Conservation (phyloP, 352 stramenopile species). For the Phytophthora nicotianae region DNA sequence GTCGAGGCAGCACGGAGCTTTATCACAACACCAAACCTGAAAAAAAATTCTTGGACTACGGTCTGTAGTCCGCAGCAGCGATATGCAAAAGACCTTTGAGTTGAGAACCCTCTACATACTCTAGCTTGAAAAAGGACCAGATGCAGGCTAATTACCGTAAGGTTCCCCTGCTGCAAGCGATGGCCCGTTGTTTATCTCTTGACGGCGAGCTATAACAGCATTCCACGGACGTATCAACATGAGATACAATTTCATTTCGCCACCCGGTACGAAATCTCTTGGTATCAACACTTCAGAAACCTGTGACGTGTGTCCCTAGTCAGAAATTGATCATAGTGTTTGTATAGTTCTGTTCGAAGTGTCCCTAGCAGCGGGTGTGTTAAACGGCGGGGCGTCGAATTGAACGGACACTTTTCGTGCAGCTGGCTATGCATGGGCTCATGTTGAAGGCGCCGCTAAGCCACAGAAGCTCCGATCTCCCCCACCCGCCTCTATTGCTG, state of each 20-base stretch:
- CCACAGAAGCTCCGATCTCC: conserved; percentile 35
- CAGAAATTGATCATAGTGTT: conserved; percentile 3
- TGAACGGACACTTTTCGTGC: conserved; percentile 22
- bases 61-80: conserved; percentile 9
- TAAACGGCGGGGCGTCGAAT: conserved; percentile 28
- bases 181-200: neutral
- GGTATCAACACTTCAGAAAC: conserved; percentile 10
- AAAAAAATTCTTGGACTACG: neutral
- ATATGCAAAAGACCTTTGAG: conserved; percentile 18
- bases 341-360: neutral
- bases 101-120: neutral
- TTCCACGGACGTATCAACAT: neutral
- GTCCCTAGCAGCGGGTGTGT: conserved; percentile 10
- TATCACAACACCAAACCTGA: conserved; percentile 16
- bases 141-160: no score
- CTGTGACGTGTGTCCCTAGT: conserved; percentile 11
- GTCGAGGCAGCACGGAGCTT: conserved; percentile 12
- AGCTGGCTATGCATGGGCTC: conserved; percentile 19
- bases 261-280: neutral
- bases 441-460: conserved; percentile 27
- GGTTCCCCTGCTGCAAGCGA: neutral
- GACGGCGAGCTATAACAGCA: neutral
- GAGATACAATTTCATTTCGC: conserved; percentile 1
- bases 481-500: conserved; percentile 22
- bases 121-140: no score